Evolutionary conservation across 164 flowering plant species (phyloP).

Genomic region (Annona squamosa): DNA sequence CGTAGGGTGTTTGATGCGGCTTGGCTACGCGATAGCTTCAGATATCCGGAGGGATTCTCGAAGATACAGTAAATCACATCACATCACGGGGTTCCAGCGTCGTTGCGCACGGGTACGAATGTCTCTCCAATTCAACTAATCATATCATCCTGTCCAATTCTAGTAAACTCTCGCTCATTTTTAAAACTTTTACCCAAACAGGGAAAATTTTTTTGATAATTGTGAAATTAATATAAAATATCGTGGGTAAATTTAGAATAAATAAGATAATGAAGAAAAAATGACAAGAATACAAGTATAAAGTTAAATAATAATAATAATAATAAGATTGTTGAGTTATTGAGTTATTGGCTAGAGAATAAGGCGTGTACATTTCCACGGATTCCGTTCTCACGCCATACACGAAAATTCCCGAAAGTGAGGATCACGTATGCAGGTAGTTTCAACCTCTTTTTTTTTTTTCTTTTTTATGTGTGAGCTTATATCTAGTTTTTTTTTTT

Average conservation of each 20-base stretch:
- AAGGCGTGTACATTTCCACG: too few species aligned
- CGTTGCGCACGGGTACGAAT: not conserved
- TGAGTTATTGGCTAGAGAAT: too few species aligned
- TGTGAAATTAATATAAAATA: not conserved
- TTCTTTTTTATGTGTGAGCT: too few species aligned
- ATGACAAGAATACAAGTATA: too few species aligned
- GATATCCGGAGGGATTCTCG: not conserved
- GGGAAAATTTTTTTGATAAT: not conserved
- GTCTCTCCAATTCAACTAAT: not conserved
- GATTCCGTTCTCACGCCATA: too few species aligned
- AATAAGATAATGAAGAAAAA: not conserved
- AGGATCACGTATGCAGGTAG: too few species aligned
- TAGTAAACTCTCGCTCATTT: not conserved
- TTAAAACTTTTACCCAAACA: not conserved
- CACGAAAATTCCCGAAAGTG: too few species aligned
- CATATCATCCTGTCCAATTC: not conserved
- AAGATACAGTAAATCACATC: not conserved
- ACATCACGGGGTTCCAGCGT: not conserved
- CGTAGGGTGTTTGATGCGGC: not conserved
- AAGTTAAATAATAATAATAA: too few species aligned
- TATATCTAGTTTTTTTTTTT: too few species aligned
- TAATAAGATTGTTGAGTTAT: too few species aligned
- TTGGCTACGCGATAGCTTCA: not conserved
- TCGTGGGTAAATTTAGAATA: not conserved
- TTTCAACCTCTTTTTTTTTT: too few species aligned